phyloP scores from a whole-genome alignment of 208 protist genomes.

The Acanthamoeba sp. region DNA sequence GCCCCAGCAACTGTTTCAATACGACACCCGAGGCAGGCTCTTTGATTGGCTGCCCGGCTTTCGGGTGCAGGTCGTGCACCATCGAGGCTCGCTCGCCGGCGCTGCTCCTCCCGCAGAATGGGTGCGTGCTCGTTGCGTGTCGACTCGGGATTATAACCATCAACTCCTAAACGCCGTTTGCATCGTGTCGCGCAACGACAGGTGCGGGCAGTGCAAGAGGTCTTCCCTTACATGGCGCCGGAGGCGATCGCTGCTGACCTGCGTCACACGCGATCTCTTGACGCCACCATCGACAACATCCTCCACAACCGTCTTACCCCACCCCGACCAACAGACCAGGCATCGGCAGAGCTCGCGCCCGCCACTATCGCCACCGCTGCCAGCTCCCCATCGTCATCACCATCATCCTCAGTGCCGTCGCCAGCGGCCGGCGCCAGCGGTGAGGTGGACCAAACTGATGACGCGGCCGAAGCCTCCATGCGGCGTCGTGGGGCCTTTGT shows the following conservation, averaged over 20 bases:
- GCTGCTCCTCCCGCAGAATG: constrained; percentile 17
- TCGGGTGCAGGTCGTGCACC: constrained; percentile 49
- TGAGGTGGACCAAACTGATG: no score
- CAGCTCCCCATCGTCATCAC: no score
- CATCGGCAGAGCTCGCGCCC: no score
- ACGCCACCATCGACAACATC: constrained; percentile 65
- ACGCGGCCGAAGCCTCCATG: no score
- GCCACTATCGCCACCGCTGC: no score
- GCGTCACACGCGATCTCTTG: neutral
- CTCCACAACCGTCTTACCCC: constrained; percentile 46
- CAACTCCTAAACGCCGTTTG: no score
- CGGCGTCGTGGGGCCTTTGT: no score
- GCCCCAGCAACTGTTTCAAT: neutral
- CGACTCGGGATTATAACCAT: neutral
- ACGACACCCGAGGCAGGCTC: neutral
- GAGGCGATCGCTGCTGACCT: constrained; percentile 23
- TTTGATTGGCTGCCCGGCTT: constrained; percentile 35
- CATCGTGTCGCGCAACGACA: neutral
- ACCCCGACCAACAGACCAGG: no score
- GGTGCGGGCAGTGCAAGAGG: constrained; percentile 49
- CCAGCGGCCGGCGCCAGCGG: no score
- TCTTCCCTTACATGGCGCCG: constrained; percentile 24
- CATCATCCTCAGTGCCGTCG: no score
- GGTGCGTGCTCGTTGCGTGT: neutral
- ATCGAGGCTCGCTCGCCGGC: neutral